Evolutionary conservation across 257 asterid species (phyloP), one percentile per base, ranked within the genome.

Genomic region (Penstemon barbatus): DNA sequence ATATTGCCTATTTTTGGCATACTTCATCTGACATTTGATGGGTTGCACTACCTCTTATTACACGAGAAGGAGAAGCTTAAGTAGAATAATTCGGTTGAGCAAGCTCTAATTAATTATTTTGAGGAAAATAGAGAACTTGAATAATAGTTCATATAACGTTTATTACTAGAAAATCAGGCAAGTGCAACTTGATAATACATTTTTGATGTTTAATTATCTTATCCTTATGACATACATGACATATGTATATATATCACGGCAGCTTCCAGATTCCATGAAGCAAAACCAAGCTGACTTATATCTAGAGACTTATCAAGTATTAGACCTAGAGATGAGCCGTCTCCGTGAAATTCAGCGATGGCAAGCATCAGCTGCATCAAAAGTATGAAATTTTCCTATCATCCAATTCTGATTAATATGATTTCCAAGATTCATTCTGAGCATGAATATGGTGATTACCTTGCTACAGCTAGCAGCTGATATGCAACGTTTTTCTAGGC

Each of bases 241-340:
- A 42, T 45, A 62, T 71, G 55, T 50, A 65, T 71, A 36, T 13
- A 66, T 57, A n/a, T 67, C 15, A 53, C 80, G 54, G 71, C 96
- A 94, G 97, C 99, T 89, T 80, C 99, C 97, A 83, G 97, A 91
- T 79, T 84, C 96, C 43, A 89, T 91, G 96, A 89, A 89, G 90
- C 96, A 91, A 70, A 91, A 86, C 69, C 99, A 94, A 82, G 99
- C 99, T 60, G 97, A 94, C 68, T 77, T 94, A 64, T 94, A 94
- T 78, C 85, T 94, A 7, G 97, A 94, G 86, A 94, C 97, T 55
- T 94, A 94, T 82, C 99, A 93, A 93, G 99, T 93, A 70, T 71
- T 91, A 61, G 97, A 94, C 80, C 80, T 94, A 75, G 99, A 94
- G 81, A 94, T 91, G 99, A 91, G 97, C 85, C 97, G 99, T 68